A percentile compares a stretch with the other conserved stretches of the same genome.
These are phyloP conservation scores for Coemansia nantahalensis DNA, from an alignment of 192 early-diverging fungal species.

Conservation along the genomic window DNA sequence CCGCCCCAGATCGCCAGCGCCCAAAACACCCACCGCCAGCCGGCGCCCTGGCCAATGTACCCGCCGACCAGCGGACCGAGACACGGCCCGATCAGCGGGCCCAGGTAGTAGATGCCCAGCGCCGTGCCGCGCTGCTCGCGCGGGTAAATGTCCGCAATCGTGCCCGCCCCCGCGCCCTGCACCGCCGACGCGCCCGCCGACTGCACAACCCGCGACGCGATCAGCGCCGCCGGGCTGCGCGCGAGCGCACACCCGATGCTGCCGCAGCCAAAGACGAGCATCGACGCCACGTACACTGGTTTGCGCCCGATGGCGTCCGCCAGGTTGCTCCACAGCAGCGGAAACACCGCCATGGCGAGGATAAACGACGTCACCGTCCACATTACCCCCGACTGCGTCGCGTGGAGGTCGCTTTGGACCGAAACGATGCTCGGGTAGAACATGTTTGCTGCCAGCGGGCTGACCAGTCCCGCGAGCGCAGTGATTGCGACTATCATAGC, in stretches of 20 bases:
- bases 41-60: conserved; percentile 45
- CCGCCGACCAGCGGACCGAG: conserved; percentile 59
- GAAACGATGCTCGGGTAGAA: conserved; percentile 48
- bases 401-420: conserved; percentile 42
- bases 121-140: conserved; percentile 55
- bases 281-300: conserved; percentile 40
- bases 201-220: conserved; percentile 51
- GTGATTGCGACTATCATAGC: conserved; percentile 41
- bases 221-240: conserved; percentile 24
- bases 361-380: conserved; percentile 52
- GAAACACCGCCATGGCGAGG: conserved; percentile 53
- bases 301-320: conserved; percentile 55
- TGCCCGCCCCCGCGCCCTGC: conserved; percentile 52
- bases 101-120: conserved; percentile 54
- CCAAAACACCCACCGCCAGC: conserved; percentile 63
- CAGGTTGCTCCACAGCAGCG: conserved; percentile 55
- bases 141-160: conserved; percentile 56
- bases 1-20: conserved; percentile 57
- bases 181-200: conserved; percentile 52
- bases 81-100: conserved; percentile 53
- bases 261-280: conserved; percentile 44
- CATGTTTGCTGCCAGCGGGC: conserved; percentile 54
- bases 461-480: conserved; percentile 46
- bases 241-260: conserved; percentile 54
- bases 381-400: conserved; percentile 35